phyloP scores from a whole-genome alignment of 2,329 filamentous ascomycete genomes.

The Trichoderma sp. region DNA sequence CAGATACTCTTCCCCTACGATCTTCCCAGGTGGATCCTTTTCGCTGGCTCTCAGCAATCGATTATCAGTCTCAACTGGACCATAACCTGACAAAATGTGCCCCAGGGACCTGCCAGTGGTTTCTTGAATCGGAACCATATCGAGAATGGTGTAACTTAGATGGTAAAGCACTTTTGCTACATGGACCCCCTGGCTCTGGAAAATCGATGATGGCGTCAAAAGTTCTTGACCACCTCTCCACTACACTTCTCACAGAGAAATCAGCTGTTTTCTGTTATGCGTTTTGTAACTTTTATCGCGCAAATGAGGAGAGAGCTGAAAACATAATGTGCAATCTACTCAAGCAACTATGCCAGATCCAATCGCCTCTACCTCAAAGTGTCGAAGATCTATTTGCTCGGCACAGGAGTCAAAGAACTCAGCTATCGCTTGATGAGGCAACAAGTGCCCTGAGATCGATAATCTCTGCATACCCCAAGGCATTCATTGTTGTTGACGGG shows the following conservation, averaged over 20 bases:
- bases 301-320: background rate
- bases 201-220: background rate
- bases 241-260: background rate
- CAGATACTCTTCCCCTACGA: background rate
- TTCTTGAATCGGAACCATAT: background rate
- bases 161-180: background rate
- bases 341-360: background rate
- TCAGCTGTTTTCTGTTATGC: background rate
- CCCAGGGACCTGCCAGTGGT: background rate
- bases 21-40: background rate
- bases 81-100: background rate
- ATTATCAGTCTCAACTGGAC: background rate
- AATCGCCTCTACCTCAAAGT: background rate
- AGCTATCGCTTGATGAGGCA: background rate
- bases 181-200: background rate
- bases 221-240: background rate
- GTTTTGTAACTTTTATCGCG: background rate
- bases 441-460: background rate
- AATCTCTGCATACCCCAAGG: background rate
- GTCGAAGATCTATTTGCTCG: background rate
- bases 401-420: background rate
- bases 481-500: background rate
- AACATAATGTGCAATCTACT: background rate
- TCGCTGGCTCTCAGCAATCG: background rate
- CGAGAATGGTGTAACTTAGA: background rate